phyloP scores from a whole-genome alignment of 345 rosid genomes.

The sweet orange (Citrus sinensis) region DNA sequence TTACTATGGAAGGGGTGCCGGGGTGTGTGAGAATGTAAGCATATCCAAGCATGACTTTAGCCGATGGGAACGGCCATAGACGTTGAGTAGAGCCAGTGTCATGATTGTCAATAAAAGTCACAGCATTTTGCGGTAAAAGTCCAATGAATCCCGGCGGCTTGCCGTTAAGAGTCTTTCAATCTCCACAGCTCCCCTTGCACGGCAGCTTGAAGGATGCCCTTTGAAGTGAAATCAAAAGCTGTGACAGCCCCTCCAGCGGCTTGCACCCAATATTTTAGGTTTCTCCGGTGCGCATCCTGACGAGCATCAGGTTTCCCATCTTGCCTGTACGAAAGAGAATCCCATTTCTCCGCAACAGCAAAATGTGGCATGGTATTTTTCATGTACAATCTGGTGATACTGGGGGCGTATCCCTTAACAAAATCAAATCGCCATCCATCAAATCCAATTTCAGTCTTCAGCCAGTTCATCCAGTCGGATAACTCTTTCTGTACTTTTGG shows the following conservation, averaged over 20 bases:
- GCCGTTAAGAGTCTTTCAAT: slow-evolving; percentile 57
- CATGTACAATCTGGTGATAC: slow-evolving; percentile 46
- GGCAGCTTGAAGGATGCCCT: slow-evolving; percentile 73
- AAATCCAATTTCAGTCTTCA: slow-evolving; percentile 69
- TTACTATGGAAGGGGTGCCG: slow-evolving; percentile 72
- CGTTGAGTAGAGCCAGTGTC: slow-evolving; percentile 67
- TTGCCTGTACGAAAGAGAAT: slow-evolving; percentile 42
- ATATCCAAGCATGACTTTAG: slow-evolving; percentile 84
- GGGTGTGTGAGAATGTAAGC: slow-evolving; percentile 88
- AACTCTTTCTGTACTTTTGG: slow-evolving; percentile 59
- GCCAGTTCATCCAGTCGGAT: slow-evolving; percentile 92
- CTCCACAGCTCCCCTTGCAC: slow-evolving; percentile 80
- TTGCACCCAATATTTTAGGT: slow-evolving; percentile 53
- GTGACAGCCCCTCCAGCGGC: slow-evolving; percentile 54
- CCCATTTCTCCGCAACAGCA: slow-evolving; percentile 85
- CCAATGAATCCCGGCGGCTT: slow-evolving; percentile 83
- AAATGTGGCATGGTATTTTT: slow-evolving; percentile 54
- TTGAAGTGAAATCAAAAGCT: slow-evolving; percentile 90
- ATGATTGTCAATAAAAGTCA: slow-evolving; percentile 82
- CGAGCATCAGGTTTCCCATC: slow-evolving; percentile 45
- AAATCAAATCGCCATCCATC: slow-evolving; percentile 78
- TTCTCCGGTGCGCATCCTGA: slow-evolving; percentile 58
- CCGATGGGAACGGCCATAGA: slow-evolving; percentile 69
- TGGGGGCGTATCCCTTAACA: slow-evolving; percentile 64
- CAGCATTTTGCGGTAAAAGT: slow-evolving; percentile 60